Conservation (phyloP, 805 yeast species). For the Starmerella lactis-condensi region DNA sequence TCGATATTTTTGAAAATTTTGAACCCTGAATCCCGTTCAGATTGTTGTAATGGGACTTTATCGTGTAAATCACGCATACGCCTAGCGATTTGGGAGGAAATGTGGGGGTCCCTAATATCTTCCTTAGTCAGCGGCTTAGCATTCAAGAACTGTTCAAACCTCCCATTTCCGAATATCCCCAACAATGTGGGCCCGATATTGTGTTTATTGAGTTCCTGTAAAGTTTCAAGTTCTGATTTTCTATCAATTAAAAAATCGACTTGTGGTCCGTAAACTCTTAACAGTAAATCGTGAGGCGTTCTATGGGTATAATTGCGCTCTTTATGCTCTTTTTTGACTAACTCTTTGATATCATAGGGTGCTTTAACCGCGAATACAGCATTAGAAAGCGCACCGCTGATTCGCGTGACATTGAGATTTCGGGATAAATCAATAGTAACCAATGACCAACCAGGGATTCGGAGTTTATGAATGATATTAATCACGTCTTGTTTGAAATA, state of each 20-base stretch:
- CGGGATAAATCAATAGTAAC: slow-evolving; percentile 26
- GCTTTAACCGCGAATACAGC: slow-evolving; percentile 64
- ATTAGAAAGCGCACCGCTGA: slow-evolving; percentile 87
- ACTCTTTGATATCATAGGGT: slow-evolving; percentile 24
- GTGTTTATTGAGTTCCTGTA: slow-evolving; percentile 53
- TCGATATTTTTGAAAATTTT: slow-evolving; percentile 43
- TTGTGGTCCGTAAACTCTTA: slow-evolving; percentile 77
- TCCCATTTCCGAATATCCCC: slow-evolving; percentile 82
- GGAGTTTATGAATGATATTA: slow-evolving; percentile 40
- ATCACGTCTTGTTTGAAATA: slow-evolving; percentile 70
- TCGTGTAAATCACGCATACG: slow-evolving; percentile 89
- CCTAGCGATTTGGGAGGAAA: slow-evolving; percentile 72
- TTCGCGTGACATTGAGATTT: slow-evolving; percentile 41
- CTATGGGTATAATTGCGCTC: slow-evolving; percentile 18
- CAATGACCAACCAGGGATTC: slow-evolving; percentile 64
- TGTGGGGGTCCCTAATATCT: slow-evolving; percentile 56
- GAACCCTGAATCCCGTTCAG: slow-evolving; percentile 46
- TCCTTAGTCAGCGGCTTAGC: slow-evolving; percentile 57
- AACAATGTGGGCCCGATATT: slow-evolving; percentile 74
- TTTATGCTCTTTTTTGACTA: slow-evolving; percentile 21
- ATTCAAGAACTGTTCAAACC: slow-evolving; percentile 83
- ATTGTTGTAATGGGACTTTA: slow-evolving; percentile 45
- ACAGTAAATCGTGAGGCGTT: slow-evolving; percentile 40
- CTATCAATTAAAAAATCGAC: slow-evolving; percentile 76
- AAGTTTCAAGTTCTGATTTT: slow-evolving; percentile 52